A percentile compares a stretch with the other conserved stretches of the same genome.
phyloP scores from a whole-genome alignment of 306 rosid genomes.

The Sophora flavescens region DNA sequence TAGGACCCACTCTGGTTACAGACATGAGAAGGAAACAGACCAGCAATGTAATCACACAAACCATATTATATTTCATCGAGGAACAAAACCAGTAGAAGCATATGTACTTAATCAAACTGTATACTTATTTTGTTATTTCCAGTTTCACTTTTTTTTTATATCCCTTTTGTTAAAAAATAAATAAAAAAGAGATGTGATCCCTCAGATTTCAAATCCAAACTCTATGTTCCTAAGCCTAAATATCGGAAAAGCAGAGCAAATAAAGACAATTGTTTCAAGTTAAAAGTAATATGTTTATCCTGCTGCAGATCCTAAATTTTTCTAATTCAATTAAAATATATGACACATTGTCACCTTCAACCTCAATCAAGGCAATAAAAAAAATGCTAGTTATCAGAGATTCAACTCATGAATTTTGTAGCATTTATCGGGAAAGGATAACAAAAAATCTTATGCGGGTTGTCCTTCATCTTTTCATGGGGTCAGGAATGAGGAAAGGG shows the following conservation, averaged over 20 bases:
- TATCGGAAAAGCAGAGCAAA: constrained; percentile 21
- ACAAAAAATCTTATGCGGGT: neutral
- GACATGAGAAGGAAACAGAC: neutral
- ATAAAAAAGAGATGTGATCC: neutral
- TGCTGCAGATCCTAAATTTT: neutral
- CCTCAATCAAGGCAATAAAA: neutral
- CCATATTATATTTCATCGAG: constrained; percentile 4
- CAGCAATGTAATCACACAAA: constrained; percentile 8
- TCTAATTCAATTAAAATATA: neutral
- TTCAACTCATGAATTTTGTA: constrained; percentile 8
- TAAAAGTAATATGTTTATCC: constrained; percentile 15
- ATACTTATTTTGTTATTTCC: constrained; percentile 6
- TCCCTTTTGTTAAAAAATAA: neutral
- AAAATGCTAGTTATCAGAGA: neutral
- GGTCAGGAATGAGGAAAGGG: constrained; percentile 3
- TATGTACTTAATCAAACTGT: neutral
- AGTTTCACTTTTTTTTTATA: neutral
- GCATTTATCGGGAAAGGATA: neutral
- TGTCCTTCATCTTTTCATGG: constrained; percentile 1
- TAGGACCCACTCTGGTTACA: constrained; percentile 1
- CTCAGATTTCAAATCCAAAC: constrained; percentile 26
- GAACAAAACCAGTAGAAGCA: constrained; percentile 8
- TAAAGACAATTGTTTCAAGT: neutral
- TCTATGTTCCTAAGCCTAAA: neutral
- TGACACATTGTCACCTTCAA: constrained; percentile 1